A percentile compares a stretch with the other conserved stretches of the same genome.
These are phyloP conservation scores for Taphrina sp. DNA, from an alignment of 1,139 yeast genomes.

Conservation along the genomic window DNA sequence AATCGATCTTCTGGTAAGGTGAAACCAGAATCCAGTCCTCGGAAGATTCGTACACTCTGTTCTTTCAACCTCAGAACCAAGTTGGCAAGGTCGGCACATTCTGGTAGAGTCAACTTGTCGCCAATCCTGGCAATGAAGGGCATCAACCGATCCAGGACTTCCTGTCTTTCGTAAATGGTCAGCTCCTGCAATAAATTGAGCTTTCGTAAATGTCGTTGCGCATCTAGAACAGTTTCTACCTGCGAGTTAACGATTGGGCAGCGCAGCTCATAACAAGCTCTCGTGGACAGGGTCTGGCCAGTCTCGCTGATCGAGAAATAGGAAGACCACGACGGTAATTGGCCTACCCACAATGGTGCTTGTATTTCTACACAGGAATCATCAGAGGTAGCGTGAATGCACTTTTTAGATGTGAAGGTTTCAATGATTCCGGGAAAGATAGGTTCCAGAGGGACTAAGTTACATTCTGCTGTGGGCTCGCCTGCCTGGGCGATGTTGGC, in stretches of 20 bases:
- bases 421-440: constrained; percentile 9
- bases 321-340: constrained; percentile 2
- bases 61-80: constrained; percentile 1
- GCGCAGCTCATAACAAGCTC: constrained; percentile 16
- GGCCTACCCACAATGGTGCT: too few species aligned
- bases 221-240: constrained; percentile 1
- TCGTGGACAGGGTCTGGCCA: constrained; percentile 1
- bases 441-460: too few species aligned
- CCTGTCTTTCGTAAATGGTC: constrained; percentile 13
- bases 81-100: neutral
- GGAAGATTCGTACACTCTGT: constrained; percentile 3
- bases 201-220: constrained; percentile 9
- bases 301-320: constrained; percentile 10
- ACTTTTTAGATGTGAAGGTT: neutral
- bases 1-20: constrained; percentile 9
- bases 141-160: constrained; percentile 8
- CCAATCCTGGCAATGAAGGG: constrained; percentile 9
- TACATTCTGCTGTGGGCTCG: too few species aligned
- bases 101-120: neutral
- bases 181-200: constrained; percentile 8
- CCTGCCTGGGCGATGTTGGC: too few species aligned
- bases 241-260: constrained; percentile 3
- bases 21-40: constrained; percentile 18
- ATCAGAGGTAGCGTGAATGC: neutral
- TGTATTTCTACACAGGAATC: neutral